Evolutionary conservation across 2,329 filamentous ascomycete genomes (phyloP), one percentile per base, ranked within the genome.

Genomic region (Neoscytalidium dimidiatum): DNA sequence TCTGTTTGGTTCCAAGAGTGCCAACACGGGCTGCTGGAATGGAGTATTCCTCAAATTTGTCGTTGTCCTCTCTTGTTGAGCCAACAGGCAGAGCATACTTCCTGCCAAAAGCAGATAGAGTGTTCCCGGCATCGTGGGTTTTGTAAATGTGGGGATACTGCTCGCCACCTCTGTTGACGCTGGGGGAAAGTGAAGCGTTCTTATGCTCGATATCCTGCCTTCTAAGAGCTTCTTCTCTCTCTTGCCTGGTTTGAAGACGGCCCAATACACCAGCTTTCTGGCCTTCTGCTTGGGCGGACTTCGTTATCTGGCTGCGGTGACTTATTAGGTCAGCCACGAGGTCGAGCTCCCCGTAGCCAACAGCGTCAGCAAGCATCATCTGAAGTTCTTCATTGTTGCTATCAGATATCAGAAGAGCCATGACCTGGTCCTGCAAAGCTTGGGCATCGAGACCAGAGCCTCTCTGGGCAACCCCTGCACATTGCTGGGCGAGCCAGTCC

Each of bases 111-210:
- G 88, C 81, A 65, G 91, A 95, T 41, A 99, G 81, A 0, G 89
- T 92, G 75, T 98, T 98, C 1, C 95, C 92, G 3, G 94, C 91
- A 67, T 88, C 88, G 73, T 96, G 90, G 1, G 86, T 79, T 70
- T 90, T 92, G 80, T 97, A 99, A 0, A 99, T 92, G 75, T 99
- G 95, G 1, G 96, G 96, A 74, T 99, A 99, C 51, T 91, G 84
- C 3, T 89, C 86, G 62, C 90, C 91, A 66, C 88, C 81, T 53
- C 88, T 88, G 62, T 89, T 84, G 67, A 92, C 85, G n/a, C 87
- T 88, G 0, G 91, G 85, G 2, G 88, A 87, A 26, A 99, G 80
- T 2, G 85, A 72, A 9, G 90, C 85, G 72, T 86, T 87, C 77
- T 99, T 99, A 77, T 99, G 95, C 72, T 92, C 86, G 65, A 86